These are phyloP conservation scores for Neoconidiobolus thromboides DNA, from an alignment of 371 early-diverging fungal genomes.

Conservation along the genomic window DNA sequence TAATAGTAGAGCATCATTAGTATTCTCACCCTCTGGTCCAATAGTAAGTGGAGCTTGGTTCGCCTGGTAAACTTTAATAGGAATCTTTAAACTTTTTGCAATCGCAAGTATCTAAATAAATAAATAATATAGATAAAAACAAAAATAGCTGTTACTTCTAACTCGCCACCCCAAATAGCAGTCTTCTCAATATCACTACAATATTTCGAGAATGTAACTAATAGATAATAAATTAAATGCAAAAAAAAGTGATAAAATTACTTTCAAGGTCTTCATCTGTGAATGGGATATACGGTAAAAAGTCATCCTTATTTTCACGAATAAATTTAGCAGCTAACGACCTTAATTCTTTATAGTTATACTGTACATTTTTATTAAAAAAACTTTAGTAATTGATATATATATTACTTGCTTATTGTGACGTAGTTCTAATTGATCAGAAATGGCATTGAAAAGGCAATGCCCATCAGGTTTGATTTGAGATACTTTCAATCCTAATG, in stretches of 20 bases:
- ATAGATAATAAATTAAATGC: background rate
- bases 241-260: no score
- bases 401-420: constrained; percentile 1
- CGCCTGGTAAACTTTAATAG: background rate
- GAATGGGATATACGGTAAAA: background rate
- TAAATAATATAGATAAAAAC: background rate
- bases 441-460: constrained; percentile 2
- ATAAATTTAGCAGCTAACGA: constrained; percentile 1
- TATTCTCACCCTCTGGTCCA: background rate
- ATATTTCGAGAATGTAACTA: background rate
- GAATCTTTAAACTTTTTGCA: background rate
- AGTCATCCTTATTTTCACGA: background rate
- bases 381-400: background rate
- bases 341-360: background rate
- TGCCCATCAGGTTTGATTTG: constrained; percentile 3
- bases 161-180: constrained; percentile 4
- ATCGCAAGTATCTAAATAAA: constrained; percentile 1
- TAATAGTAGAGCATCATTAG: background rate
- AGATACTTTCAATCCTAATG: background rate
- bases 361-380: background rate
- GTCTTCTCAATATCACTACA: background rate
- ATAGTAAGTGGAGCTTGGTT: background rate
- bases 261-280: no score
- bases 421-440: background rate
- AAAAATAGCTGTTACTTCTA: constrained; percentile 2